phyloP scores from a whole-genome alignment of 169 alveolate species.

The Cyclospora cayetanensis region DNA sequence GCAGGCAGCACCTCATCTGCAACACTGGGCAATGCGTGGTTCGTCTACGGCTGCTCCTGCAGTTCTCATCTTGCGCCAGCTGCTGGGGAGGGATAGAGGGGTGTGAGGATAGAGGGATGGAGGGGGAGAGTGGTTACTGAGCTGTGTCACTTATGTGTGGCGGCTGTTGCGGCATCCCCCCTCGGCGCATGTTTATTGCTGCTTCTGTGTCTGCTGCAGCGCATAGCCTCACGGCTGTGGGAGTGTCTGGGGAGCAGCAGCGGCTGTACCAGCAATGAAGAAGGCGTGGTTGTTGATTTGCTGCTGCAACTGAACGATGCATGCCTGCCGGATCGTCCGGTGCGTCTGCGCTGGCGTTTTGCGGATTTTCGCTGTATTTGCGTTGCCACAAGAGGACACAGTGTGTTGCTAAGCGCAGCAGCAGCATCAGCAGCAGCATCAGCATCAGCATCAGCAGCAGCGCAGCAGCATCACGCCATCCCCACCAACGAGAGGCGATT shows the following conservation, averaged over 20 bases:
- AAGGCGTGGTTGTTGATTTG: constrained; percentile 27
- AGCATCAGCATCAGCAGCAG: constrained; percentile 1
- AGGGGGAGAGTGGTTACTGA: no score
- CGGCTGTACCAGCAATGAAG: background rate
- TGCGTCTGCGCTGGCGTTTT: background rate
- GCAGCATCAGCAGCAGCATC: background rate
- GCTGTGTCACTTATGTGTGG: no score
- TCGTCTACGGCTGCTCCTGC: constrained; percentile 7
- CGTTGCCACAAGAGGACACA: background rate
- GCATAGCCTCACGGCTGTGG: constrained; percentile 51
- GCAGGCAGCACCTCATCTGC: constrained; percentile 15
- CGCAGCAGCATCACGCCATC: no score
- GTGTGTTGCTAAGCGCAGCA: background rate
- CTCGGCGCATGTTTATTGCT: background rate
- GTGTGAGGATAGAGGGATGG: no score
- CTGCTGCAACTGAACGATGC: constrained; percentile 53
- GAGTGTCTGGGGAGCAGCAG: constrained; percentile 23
- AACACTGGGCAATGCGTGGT: constrained; percentile 20
- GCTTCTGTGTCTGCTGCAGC: constrained; percentile 38
- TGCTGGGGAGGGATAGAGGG: no score
- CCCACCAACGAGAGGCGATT: no score
- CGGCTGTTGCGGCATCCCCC: background rate
- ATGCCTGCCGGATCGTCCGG: constrained; percentile 36
- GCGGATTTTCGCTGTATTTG: background rate
- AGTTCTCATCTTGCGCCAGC: background rate